Evolutionary conservation across 2,329 filamentous ascomycete species (phyloP).

Genomic region (Botrytis elliptica): DNA sequence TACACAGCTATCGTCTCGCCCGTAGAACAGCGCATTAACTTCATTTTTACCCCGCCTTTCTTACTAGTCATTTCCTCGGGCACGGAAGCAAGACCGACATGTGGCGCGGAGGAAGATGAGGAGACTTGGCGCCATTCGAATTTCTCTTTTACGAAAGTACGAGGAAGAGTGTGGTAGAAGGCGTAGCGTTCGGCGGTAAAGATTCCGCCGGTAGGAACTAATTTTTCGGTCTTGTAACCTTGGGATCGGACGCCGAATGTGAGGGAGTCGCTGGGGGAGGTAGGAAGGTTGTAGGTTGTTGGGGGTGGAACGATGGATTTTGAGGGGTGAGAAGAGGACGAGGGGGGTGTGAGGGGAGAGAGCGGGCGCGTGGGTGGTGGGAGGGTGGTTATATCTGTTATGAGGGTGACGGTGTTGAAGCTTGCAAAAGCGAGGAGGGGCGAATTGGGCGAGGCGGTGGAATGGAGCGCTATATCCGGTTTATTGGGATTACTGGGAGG

Average conservation of each 20-base stretch:
- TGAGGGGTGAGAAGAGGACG: slow-evolving; percentile 13
- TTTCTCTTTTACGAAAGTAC: slow-evolving; percentile 27
- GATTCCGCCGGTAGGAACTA: slow-evolving; percentile 29
- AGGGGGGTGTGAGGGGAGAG: slow-evolving; percentile 17
- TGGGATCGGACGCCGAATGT: slow-evolving; percentile 21
- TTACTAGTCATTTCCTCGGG: slow-evolving; percentile 23
- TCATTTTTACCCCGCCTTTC: slow-evolving; percentile 30
- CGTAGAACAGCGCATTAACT: slow-evolving; percentile 30
- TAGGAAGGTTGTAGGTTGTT: slow-evolving; percentile 20
- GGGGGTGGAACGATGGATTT: slow-evolving; percentile 15
- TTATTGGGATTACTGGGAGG: slow-evolving; percentile 9
- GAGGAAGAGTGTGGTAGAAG: slow-evolving; percentile 30
- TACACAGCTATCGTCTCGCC: slow-evolving; percentile 35
- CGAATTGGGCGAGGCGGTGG: slow-evolving; percentile 28
- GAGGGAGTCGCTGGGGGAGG: slow-evolving; percentile 12
- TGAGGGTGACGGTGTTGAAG: slow-evolving; percentile 31
- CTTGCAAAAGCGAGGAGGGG: slow-evolving; percentile 32
- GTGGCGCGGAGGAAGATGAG: not conserved
- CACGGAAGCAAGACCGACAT: not conserved
- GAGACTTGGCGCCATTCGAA: slow-evolving; percentile 33
- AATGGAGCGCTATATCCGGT: slow-evolving; percentile 34
- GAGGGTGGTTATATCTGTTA: slow-evolving; percentile 34
- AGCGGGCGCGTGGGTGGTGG: slow-evolving; percentile 24
- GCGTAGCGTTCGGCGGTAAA: slow-evolving; percentile 32
- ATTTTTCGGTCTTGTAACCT: slow-evolving; percentile 26